Evolutionary conservation across 331 rosid genomes (phyloP).

Genomic region (Erythrophleum ivorense): DNA sequence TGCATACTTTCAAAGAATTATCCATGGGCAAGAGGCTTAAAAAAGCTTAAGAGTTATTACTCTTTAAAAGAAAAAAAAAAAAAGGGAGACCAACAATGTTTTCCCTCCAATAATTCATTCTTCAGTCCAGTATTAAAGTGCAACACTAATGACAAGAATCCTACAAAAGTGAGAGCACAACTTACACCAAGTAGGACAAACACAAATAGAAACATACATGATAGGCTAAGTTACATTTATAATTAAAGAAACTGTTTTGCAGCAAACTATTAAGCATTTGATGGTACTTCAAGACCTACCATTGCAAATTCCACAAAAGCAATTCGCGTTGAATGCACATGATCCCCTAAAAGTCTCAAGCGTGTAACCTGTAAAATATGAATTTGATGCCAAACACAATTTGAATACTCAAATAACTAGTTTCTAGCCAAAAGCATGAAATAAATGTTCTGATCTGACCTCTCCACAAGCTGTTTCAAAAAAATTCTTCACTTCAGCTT

Average conservation of each 20-base stretch:
- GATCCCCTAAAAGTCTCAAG: conserved; percentile 97
- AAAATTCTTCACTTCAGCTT: conserved; percentile 87
- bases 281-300: conserved; percentile 41
- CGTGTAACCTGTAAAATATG: conserved; percentile 72
- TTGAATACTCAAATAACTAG: conserved; percentile 23
- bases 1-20: background rate
- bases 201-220: conserved; percentile 24
- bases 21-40: background rate
- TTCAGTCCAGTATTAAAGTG: background rate
- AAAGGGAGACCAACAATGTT: background rate
- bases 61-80: background rate
- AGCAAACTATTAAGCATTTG: background rate
- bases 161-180: background rate
- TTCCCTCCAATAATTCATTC: background rate
- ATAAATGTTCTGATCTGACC: conserved; percentile 54
- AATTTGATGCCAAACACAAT: conserved; percentile 16
- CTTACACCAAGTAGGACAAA: conserved; percentile 7
- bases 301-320: conserved; percentile 93
- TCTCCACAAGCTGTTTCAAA: conserved; percentile 93
- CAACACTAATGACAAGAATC: background rate
- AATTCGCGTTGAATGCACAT: conserved; percentile 93
- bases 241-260: conserved; percentile 15
- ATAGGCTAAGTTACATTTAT: background rate
- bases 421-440: conserved; percentile 24
- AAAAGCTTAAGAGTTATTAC: background rate